Evolutionary conservation across 1,284 basidiomycete genomes (phyloP), one percentile per base, ranked within the genome.

Genomic region (Sporisorium exsertum): DNA sequence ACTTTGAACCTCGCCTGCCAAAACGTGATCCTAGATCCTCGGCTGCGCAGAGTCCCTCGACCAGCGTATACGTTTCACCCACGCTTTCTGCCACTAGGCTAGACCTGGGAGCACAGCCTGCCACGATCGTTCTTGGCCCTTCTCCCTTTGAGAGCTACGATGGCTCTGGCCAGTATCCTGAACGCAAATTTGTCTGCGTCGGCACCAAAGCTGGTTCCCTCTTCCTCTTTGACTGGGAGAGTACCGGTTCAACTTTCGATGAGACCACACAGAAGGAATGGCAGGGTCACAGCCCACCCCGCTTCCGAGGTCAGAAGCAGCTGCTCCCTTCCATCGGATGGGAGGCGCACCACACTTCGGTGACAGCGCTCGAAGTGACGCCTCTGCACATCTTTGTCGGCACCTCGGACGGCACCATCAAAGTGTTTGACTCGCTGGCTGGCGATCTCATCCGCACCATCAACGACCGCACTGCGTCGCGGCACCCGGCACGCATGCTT

Each of bases 401-500:
- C 27, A 84, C 83, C 16, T 87, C 89, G 1, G 87, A 88, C 9
- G 93, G 94, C 4, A 87, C 87, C 4, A 88, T 91, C 20, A 88
- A 87, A 22, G 88, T 91, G 13, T 92, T 90, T 86, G 91, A 94
- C 76, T 88, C 89, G 1, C 87, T 94, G 58, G 91, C 90, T 0
- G 88, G 83, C n/a, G 61, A 72, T 29, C 57, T 81, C 8, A 64
- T 84, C 32, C 81, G 82, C 18, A 79, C 76, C 3, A 82, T 84
- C 67, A 83, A 83, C 57, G 83, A 85, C 51, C 79, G 83, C 24
- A 77, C 81, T 0, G 80, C 80, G 0, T 73, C 78, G 24, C 64
- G 72, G 18, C 78, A 83, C 92, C 58, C 84, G 91, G 61, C 89
- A 89, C 51, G 87, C 86, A 52, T 91, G 93, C 81, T 79, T 86